A percentile compares a stretch with the other conserved stretches of the same genome.
These are phyloP conservation scores for Lichina pygmaea DNA, from an alignment of 495 filamentous ascomycete species.

Conservation along the genomic window DNA sequence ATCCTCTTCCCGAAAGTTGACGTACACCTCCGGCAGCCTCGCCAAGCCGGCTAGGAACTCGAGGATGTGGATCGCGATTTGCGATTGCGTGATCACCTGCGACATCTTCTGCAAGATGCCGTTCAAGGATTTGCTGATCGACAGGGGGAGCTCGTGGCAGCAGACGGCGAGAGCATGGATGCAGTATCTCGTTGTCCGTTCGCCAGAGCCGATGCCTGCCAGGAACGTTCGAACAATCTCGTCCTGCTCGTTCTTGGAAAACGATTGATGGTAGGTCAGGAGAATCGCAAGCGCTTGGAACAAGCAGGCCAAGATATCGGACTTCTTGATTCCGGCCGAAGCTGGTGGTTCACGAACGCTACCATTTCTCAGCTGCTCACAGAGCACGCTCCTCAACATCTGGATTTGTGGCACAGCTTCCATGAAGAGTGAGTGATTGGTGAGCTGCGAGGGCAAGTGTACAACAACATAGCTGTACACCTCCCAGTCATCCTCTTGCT, in stretches of 20 bases:
- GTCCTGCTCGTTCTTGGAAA: slow-evolving; percentile 64
- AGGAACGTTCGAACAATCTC: slow-evolving; percentile 69
- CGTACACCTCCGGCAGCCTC: slow-evolving; percentile 57
- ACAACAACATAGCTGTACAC: slow-evolving; percentile 74
- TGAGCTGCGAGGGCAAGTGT: slow-evolving; percentile 66
- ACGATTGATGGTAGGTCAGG: slow-evolving; percentile 63
- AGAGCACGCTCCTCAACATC: slow-evolving; percentile 46
- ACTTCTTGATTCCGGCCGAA: slow-evolving; percentile 51
- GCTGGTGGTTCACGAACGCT: slow-evolving; percentile 50
- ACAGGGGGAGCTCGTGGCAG: slow-evolving; percentile 71
- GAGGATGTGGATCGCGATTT: slow-evolving; percentile 77
- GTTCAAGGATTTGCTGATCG: slow-evolving; percentile 54
- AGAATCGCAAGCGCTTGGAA: slow-evolving; percentile 65
- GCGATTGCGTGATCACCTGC: slow-evolving; percentile 76
- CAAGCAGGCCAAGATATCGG: slow-evolving; percentile 67
- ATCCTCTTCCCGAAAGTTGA: slow-evolving; percentile 66
- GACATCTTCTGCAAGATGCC: slow-evolving; percentile 76
- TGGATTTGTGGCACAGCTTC: slow-evolving; percentile 45
- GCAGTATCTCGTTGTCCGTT: slow-evolving; percentile 65
- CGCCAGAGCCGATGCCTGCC: slow-evolving; percentile 55
- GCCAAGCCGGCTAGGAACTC: slow-evolving; percentile 78
- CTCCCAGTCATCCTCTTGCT: slow-evolving; percentile 71
- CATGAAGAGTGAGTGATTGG: slow-evolving; percentile 66
- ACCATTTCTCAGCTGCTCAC: slow-evolving; percentile 51
- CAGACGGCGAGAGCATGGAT: slow-evolving; percentile 87